Percentiles rank a stretch among this genome's conserved stretches.
These are phyloP conservation scores for Populus simonii DNA, from an alignment of 345 rosid species.

Conservation along the genomic window DNA sequence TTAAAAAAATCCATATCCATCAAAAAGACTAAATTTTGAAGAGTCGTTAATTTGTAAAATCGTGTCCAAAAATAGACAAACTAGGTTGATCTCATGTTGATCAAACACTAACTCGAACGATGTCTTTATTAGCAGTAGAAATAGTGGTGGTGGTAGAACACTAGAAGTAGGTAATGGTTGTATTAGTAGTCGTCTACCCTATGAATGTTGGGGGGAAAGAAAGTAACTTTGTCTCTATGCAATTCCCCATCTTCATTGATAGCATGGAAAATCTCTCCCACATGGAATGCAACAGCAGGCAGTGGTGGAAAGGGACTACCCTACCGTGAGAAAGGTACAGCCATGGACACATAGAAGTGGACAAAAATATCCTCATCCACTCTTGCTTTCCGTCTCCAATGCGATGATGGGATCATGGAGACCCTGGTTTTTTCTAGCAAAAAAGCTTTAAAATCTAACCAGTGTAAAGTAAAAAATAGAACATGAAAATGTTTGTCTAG, in stretches of 20 bases:
- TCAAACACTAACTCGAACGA: too few relatives aligned
- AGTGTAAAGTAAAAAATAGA: too few relatives aligned
- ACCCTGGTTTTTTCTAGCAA: neutral
- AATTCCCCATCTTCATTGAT: conserved; percentile 6
- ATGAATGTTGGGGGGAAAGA: neutral
- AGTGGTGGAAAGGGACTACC: conserved; percentile 7
- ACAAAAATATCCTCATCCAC: conserved; percentile 7
- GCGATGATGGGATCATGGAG: neutral
- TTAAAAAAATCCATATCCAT: too few relatives aligned
- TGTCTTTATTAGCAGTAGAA: too few relatives aligned
- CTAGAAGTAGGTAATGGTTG: too few relatives aligned
- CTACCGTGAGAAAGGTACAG: conserved; percentile 10
- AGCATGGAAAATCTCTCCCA: conserved; percentile 9
- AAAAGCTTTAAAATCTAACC: too few relatives aligned
- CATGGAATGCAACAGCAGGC: conserved; percentile 4
- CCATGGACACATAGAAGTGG: neutral
- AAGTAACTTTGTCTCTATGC: neutral
- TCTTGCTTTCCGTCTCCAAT: conserved; percentile 1
- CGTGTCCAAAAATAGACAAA: too few relatives aligned
- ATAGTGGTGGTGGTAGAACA: too few relatives aligned
- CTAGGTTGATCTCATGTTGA: too few relatives aligned
- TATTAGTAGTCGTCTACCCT: too few relatives aligned
- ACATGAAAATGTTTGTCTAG: neutral
- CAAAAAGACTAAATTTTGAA: too few relatives aligned
- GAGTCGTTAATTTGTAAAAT: too few relatives aligned